These are phyloP conservation scores for Rutstroemia sp. DNA, from an alignment of 2,329 filamentous ascomycete species.

Conservation along the genomic window DNA sequence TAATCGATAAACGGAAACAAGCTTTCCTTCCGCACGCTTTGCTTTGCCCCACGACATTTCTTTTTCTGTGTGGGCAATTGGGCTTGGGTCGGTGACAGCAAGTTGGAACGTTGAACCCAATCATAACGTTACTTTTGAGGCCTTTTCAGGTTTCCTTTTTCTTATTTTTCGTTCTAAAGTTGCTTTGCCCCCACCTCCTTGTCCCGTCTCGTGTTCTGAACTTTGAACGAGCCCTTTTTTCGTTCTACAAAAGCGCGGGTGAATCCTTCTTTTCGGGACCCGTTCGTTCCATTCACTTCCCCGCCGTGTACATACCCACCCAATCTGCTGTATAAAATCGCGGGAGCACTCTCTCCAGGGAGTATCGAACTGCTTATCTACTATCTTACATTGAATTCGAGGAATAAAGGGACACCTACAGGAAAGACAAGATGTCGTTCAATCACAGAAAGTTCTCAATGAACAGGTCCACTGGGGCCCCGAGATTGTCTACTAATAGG, in stretches of 20 bases:
- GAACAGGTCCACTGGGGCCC: conserved; percentile 57
- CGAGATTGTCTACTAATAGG: conserved; percentile 37
- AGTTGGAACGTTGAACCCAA: not conserved
- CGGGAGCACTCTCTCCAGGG: not conserved
- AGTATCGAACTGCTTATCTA: not conserved
- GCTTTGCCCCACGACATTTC: not conserved
- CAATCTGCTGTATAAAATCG: not conserved
- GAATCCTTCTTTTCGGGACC: not conserved
- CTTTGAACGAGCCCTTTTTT: not conserved
- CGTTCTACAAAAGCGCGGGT: not conserved
- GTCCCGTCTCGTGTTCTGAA: not conserved
- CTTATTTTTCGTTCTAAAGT: not conserved
- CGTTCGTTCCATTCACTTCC: conserved; percentile 1
- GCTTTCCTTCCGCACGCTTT: not conserved
- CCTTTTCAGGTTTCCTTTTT: not conserved
- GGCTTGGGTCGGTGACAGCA: not conserved
- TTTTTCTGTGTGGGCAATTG: not conserved
- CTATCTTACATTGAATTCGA: not conserved
- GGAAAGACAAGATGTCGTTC: conserved; percentile 31
- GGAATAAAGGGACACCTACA: not conserved
- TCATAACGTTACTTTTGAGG: not conserved
- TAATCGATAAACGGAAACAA: not conserved
- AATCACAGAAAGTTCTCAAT: conserved; percentile 58
- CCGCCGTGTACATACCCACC: not conserved
- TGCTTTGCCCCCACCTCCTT: not conserved